Evolutionary conservation across 2,329 filamentous ascomycete genomes (phyloP).

Genomic region (Fusarium brevicatenulatum): DNA sequence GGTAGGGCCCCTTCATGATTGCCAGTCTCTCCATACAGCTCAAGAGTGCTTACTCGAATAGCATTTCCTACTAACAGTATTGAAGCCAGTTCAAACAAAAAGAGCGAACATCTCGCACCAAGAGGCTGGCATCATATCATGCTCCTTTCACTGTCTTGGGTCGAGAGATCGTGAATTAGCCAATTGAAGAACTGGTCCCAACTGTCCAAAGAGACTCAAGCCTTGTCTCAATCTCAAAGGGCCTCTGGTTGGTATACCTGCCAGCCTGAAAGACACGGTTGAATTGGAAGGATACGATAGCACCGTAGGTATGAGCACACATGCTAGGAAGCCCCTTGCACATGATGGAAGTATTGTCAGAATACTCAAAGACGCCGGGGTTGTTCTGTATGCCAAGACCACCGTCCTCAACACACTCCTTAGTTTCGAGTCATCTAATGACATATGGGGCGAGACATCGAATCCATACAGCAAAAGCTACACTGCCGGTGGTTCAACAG

Average conservation of each 20-base stretch:
- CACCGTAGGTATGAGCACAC: slow-evolving; percentile 80
- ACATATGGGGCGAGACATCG: slow-evolving; percentile 81
- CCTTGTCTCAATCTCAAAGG: slow-evolving; percentile 74
- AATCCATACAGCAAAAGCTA: slow-evolving; percentile 89
- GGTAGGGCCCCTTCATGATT: slow-evolving; percentile 57
- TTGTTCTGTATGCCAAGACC: slow-evolving; percentile 92
- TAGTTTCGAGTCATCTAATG: slow-evolving; percentile 82
- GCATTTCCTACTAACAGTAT: slow-evolving; percentile 42
- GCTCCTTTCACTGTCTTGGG: slow-evolving; percentile 72
- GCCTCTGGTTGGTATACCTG: slow-evolving; percentile 85
- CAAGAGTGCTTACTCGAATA: neutral
- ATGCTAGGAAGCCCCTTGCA: slow-evolving; percentile 72
- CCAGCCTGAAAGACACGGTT: slow-evolving; percentile 85
- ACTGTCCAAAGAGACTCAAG: slow-evolving; percentile 77
- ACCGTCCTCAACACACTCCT: slow-evolving; percentile 87
- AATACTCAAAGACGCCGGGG: slow-evolving; percentile 86
- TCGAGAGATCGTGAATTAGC: slow-evolving; percentile 72
- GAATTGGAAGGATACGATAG: slow-evolving; percentile 85
- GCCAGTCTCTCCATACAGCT: neutral
- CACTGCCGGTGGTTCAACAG: slow-evolving; percentile 89
- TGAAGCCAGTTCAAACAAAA: slow-evolving; percentile 80
- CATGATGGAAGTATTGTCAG: slow-evolving; percentile 78
- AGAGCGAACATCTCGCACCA: slow-evolving; percentile 76
- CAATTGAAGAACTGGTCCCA: slow-evolving; percentile 81
- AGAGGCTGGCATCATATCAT: slow-evolving; percentile 73